Conservation (phyloP, 208 protist genomes). For the Trypanosoma caninum region DNA sequence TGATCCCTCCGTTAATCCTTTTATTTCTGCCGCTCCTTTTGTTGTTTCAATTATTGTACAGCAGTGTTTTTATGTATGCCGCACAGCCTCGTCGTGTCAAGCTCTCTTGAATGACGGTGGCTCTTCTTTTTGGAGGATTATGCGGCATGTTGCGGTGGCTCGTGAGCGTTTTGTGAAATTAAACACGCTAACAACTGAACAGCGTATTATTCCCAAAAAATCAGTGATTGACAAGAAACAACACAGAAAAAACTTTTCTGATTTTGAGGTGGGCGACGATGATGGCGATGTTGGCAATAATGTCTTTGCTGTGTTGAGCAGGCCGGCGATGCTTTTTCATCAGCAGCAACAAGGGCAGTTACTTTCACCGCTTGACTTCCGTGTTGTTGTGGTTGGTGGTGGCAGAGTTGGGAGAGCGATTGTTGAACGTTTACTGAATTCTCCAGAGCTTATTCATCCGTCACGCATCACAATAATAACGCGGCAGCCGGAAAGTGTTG, state of each 20-base stretch:
- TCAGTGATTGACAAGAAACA: background rate
- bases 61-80: conserved; percentile 58
- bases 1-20: conserved; percentile 39
- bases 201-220: background rate
- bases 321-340: background rate
- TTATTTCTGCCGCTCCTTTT: conserved; percentile 47
- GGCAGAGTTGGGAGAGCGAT: conserved; percentile 49
- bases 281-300: no score
- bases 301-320: no score
- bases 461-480: conserved; percentile 76
- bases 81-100: conserved; percentile 38
- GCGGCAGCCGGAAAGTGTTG: conserved; percentile 49
- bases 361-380: conserved; percentile 45
- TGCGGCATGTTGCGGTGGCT: conserved; percentile 31
- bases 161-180: conserved; percentile 22
- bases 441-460: conserved; percentile 45
- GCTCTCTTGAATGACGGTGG: conserved; percentile 52
- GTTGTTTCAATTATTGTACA: conserved; percentile 50
- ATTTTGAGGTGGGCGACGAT: background rate
- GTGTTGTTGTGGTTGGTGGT: conserved; percentile 54
- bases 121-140: conserved; percentile 45
- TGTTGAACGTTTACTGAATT: conserved; percentile 28
- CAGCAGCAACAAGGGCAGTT: conserved; percentile 14
- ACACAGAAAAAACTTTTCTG: background rate
- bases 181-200: conserved; percentile 1